Conservation (phyloP, 345 rosid species). For the rapeseed (Brassica napus) region DNA sequence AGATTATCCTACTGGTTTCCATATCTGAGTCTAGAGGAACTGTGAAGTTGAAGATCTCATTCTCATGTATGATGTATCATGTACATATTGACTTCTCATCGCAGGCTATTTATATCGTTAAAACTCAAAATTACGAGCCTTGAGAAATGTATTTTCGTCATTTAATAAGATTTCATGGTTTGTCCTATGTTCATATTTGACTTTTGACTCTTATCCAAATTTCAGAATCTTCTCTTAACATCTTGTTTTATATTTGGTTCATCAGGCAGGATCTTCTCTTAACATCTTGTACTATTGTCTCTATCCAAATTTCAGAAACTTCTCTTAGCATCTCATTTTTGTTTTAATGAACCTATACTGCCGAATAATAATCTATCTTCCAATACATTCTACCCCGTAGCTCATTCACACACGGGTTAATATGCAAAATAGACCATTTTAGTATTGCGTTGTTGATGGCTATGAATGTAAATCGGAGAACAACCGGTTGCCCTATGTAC, state of each 20-base stretch:
- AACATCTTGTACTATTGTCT: no score
- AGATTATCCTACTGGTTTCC: slow-evolving; percentile 63
- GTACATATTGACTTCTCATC: not conserved
- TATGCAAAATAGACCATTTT: not conserved
- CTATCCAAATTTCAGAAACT: no score
- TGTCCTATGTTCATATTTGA: not conserved
- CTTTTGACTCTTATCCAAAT: not conserved
- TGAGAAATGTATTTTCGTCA: not conserved
- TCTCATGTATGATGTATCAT: slow-evolving; percentile 1
- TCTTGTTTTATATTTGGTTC: not conserved
- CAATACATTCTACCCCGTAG: not conserved
- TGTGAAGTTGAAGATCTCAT: not conserved
- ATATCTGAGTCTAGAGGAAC: slow-evolving; percentile 34
- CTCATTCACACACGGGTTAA: not conserved
- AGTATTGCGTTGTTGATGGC: not conserved
- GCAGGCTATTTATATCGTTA: not conserved
- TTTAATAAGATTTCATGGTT: not conserved
- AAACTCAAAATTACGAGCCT: not conserved
- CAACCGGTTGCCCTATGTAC: not conserved
- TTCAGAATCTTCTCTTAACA: not conserved
- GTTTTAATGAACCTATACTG: no score
- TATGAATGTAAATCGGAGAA: not conserved
- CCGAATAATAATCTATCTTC: no score
- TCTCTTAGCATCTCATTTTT: no score
- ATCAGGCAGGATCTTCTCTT: not conserved